Evolutionary conservation across 2,329 filamentous ascomycete genomes (phyloP), one percentile per base, ranked within the genome.

Genomic region (Fusarium pininemorale): DNA sequence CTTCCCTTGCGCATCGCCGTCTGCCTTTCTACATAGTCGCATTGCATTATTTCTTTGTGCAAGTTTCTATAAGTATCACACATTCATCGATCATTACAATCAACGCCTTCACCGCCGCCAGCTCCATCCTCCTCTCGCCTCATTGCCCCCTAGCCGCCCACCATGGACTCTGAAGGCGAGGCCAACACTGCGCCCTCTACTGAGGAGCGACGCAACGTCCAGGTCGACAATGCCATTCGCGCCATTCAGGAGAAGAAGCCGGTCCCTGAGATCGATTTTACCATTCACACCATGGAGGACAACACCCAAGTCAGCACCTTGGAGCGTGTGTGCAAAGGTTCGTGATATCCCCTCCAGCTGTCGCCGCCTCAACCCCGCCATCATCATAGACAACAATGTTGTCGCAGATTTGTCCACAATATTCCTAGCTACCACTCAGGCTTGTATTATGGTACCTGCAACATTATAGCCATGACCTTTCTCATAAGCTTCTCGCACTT

Each of bases 301-400:
- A 94, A 94, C 81, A 92, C 90, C 61, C 94, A 98, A 86, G 96
- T 99, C 82, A 98, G 90, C 90, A 99, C 96, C 72, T 86, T 93
- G 82, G 96, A 99, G 85, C 91, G 96, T 83, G 96, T 99, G 71
- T 98, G 96, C 89, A 99, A 98, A 95, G 96, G 96, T 98, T 90
- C 74, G 84, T 81, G 50, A 74, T 65, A 78, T 70, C 56, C 59
- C 69, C 72, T 75, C 72, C 41, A 66, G 64, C 66, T 63, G 61
- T 71, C 60, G 48, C 64, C 62, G 64, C 53, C 63, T 63, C 66
- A 54, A 75, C 74, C 74, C 73, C 75, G 58, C 73, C 67, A 76
- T 76, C 66, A 63, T 68, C 64, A 63, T 64, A 54, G 56, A 64
- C 56, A 53, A 50, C 59, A 41, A 45, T 55, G 58, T 35, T 54